These are phyloP conservation scores for Chrysopogon serrulatus DNA, from an alignment of 176 grass and related monocot species.

Conservation along the genomic window DNA sequence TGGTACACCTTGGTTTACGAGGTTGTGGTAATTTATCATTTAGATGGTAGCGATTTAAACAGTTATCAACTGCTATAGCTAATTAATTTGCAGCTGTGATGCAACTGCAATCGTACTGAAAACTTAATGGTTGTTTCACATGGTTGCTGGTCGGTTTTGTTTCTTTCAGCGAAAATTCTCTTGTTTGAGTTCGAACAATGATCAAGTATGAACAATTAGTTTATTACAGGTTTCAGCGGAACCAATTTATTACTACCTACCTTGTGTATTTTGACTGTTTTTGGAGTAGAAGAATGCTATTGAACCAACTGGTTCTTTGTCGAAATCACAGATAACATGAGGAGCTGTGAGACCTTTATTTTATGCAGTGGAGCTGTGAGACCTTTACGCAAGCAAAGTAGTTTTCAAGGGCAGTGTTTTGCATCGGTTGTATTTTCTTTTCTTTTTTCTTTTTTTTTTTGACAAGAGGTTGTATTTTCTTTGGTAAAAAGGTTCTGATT, in stretches of 20 bases:
- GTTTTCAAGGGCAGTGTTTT: background rate
- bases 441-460: too few species aligned
- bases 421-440: too few species aligned
- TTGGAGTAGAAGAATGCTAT: background rate
- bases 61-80: background rate
- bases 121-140: background rate
- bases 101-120: background rate
- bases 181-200: background rate
- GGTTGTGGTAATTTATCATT: constrained; percentile 21
- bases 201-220: background rate
- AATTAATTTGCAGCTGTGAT: constrained; percentile 3
- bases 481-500: too few species aligned
- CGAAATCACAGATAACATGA: background rate
- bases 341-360: background rate
- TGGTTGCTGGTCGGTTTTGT: background rate
- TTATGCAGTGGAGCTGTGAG: too few species aligned
- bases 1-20: background rate
- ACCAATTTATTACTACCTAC: background rate
- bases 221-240: background rate
- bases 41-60: constrained; percentile 3
- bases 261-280: background rate
- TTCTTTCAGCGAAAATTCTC: background rate
- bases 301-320: background rate
- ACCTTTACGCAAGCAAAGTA: background rate
- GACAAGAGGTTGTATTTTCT: too few species aligned